Evolutionary conservation across 768 basidiomycete species (phyloP).

Genomic region (Tricholoma furcatifolium): DNA sequence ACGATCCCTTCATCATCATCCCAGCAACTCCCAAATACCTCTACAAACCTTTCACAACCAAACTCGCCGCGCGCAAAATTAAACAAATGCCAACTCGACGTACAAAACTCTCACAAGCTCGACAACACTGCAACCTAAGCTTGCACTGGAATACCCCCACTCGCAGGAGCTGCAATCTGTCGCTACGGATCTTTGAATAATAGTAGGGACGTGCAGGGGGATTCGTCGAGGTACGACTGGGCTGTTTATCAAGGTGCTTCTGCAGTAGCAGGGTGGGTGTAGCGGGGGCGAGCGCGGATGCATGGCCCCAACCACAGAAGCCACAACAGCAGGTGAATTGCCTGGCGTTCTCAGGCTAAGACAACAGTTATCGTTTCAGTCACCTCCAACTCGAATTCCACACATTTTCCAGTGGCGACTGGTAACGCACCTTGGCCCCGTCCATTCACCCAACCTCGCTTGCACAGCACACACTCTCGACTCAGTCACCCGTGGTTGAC

Average conservation of each 20-base stretch:
- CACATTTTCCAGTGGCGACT: too few relatives aligned
- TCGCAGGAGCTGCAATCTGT: neutral
- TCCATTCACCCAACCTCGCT: too few relatives aligned
- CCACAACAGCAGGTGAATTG: conserved; percentile 13
- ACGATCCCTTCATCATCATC: neutral
- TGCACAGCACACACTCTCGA: too few relatives aligned
- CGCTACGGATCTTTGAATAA: conserved; percentile 15
- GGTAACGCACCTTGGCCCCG: too few relatives aligned
- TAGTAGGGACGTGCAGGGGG: conserved; percentile 15
- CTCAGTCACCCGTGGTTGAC: too few relatives aligned
- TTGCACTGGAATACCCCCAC: conserved; percentile 1
- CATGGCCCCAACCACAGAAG: neutral
- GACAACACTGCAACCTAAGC: conserved; percentile 5
- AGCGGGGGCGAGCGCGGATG: neutral
- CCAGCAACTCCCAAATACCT: neutral
- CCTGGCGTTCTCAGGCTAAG: too few relatives aligned
- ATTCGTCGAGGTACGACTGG: too few relatives aligned
- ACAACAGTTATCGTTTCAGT: too few relatives aligned
- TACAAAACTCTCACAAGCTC: conserved; percentile 9
- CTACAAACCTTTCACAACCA: conserved; percentile 8
- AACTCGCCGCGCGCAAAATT: conserved; percentile 16
- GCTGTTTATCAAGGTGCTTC: conserved; percentile 23
- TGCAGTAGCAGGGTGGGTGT: conserved; percentile 4
- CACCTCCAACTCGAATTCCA: too few relatives aligned
- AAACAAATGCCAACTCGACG: neutral